These are phyloP conservation scores for Articulospora tetracladia DNA, from an alignment of 495 filamentous ascomycete genomes.

Conservation along the genomic window DNA sequence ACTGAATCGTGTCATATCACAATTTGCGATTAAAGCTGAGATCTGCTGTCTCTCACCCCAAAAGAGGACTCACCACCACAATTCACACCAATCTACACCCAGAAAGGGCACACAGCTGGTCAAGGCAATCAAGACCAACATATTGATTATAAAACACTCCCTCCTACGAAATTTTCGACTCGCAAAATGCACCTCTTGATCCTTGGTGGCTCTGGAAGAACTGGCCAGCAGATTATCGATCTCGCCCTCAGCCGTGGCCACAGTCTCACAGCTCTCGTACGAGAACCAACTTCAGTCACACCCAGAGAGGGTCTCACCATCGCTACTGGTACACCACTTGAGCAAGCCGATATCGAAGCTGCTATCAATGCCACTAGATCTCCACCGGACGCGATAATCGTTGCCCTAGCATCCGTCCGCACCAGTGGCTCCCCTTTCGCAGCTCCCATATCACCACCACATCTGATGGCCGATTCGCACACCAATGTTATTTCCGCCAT, in stretches of 20 bases:
- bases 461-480: slow-evolving; percentile 2
- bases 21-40: no score
- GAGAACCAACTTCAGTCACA: neutral
- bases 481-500: neutral
- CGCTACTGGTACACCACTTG: neutral
- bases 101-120: no score
- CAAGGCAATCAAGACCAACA: no score
- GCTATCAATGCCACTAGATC: neutral
- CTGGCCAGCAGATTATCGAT: slow-evolving; percentile 1
- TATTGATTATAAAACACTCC: no score
- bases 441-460: neutral
- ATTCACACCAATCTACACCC: no score
- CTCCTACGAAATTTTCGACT: no score
- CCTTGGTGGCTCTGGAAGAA: slow-evolving; percentile 7
- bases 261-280: slow-evolving; percentile 5
- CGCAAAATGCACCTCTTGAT: slow-evolving; percentile 9
- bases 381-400: neutral
- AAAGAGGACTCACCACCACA: no score
- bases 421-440: neutral
- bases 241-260: neutral
- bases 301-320: neutral
- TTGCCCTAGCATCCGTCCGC: neutral
- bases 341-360: neutral
- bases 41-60: no score
- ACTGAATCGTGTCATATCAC: no score